phyloP scores from a whole-genome alignment of 1,284 basidiomycete species.

The Meripilus lineatus region DNA sequence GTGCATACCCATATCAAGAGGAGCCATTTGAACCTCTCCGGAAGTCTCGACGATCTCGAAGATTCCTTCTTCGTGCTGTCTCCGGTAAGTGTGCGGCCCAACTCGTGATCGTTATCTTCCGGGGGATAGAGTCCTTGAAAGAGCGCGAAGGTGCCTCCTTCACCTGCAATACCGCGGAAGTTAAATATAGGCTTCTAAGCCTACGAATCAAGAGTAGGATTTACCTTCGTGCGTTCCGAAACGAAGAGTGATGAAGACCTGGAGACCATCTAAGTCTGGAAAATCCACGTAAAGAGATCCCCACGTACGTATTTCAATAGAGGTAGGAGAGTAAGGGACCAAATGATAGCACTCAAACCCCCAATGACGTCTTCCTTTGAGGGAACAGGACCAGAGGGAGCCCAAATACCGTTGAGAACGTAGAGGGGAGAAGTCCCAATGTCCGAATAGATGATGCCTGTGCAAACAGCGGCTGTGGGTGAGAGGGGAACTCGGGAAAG shows the following conservation, averaged over 20 bases:
- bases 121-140: conserved; percentile 58
- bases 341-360: conserved; percentile 55
- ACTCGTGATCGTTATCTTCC: conserved; percentile 37
- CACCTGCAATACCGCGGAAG: conserved; percentile 32
- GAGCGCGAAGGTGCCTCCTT: conserved; percentile 63
- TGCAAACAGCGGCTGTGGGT: not conserved
- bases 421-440: conserved; percentile 63
- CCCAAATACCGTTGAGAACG: conserved; percentile 62
- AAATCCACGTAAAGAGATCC: not conserved
- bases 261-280: not conserved
- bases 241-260: conserved; percentile 51
- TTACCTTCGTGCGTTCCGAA: conserved; percentile 57
- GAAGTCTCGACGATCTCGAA: conserved; percentile 16
- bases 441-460: conserved; percentile 66
- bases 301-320: conserved; percentile 52
- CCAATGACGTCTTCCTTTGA: conserved; percentile 58
- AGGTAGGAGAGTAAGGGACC: conserved; percentile 59
- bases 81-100: conserved; percentile 35
- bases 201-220: not conserved
- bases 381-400: conserved; percentile 39
- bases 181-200: not conserved
- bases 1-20: conserved; percentile 50
- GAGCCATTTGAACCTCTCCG: conserved; percentile 38
- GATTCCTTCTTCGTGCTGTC: conserved; percentile 9
- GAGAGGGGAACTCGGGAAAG: not conserved